Evolutionary conservation across 2,329 filamentous ascomycete species (phyloP).

Genomic region (Colletotrichum filicis): DNA sequence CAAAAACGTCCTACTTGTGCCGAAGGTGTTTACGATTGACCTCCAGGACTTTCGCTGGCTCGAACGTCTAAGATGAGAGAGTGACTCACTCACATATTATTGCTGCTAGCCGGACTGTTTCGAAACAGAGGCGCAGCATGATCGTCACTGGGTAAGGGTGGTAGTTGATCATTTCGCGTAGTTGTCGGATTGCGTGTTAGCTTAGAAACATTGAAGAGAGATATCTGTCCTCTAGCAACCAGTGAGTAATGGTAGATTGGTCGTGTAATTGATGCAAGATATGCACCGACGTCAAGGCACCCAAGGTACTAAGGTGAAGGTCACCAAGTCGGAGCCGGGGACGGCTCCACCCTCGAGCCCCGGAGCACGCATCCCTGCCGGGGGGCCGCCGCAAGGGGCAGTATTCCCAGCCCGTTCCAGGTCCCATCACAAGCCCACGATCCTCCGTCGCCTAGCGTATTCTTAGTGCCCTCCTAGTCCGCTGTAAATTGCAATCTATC

Average conservation of each 20-base stretch:
- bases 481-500: not conserved
- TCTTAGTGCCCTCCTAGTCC: slow-evolving; percentile 1
- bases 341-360: not conserved
- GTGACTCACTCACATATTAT: not conserved
- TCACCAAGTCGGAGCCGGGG: not conserved
- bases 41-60: not conserved
- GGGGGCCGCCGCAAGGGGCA: not conserved
- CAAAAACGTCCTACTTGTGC: not conserved
- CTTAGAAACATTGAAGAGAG: not conserved
- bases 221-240: not conserved
- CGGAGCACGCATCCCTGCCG: slow-evolving; percentile 8
- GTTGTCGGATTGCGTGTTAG: not conserved
- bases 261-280: not conserved
- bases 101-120: not conserved
- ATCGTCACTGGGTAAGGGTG: not conserved
- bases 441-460: not conserved
- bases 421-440: not conserved
- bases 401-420: not conserved
- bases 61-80: not conserved
- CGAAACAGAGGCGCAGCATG: slow-evolving; percentile 2
- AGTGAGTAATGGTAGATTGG: not conserved
- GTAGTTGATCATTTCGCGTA: not conserved
- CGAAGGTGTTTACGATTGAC: too few relatives aligned
- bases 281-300: not conserved
- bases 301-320: not conserved